Evolutionary conservation across 129 eudicot species (phyloP).

Genomic region (Flaveria linearis): DNA sequence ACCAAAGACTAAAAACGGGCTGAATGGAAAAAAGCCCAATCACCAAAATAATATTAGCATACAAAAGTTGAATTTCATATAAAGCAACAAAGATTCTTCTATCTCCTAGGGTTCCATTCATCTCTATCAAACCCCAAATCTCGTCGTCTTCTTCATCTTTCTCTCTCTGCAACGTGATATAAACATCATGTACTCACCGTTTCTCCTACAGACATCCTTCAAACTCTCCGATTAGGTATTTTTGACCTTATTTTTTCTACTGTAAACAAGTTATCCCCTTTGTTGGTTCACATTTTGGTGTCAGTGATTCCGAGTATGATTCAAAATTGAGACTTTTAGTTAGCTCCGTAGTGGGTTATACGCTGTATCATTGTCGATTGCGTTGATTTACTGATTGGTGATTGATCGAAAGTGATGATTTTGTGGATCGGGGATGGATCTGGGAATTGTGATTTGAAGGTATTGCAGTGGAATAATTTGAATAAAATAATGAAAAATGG

Average conservation of each 20-base stretch:
- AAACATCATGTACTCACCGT: conserved; percentile 9
- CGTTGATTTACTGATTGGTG: background rate
- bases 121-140: conserved; percentile 34
- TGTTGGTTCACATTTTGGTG: background rate
- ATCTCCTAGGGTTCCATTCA: conserved; percentile 35
- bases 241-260: conserved; percentile 3
- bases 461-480: conserved; percentile 4
- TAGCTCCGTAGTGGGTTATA: conserved; percentile 8
- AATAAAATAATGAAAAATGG: background rate
- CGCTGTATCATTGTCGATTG: background rate
- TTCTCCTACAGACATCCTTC: conserved; percentile 23
- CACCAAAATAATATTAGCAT: background rate
- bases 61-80: conserved; percentile 4
- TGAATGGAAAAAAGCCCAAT: conserved; percentile 15
- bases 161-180: conserved; percentile 8
- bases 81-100: conserved; percentile 37
- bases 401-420: background rate
- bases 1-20: background rate
- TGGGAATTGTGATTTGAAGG: background rate
- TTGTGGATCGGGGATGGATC: conserved; percentile 33
- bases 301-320: background rate
- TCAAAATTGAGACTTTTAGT: conserved; percentile 13
- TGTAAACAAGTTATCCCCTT: background rate
- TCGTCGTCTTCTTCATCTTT: conserved; percentile 9
- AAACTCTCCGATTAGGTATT: conserved; percentile 30